Base-by-base conservation (phyloP, 768 basidiomycete genomes). In the Gymnopilus dilepis region DNA sequence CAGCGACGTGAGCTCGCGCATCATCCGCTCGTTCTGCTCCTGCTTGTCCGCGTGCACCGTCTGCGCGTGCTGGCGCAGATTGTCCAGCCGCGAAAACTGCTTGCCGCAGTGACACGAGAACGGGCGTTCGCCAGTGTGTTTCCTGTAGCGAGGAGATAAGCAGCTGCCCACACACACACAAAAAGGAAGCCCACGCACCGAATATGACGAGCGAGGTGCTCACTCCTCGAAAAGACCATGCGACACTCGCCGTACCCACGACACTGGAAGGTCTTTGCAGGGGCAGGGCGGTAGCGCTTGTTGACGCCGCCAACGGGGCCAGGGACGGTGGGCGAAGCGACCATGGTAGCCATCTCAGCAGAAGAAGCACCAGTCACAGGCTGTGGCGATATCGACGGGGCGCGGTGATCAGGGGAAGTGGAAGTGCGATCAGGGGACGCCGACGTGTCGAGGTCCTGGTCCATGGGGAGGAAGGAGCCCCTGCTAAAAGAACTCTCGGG, bases 91-190 rank as follows among this genome's bases (percentile, higher is more conserved):
- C 5, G 94, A 95, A 73, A 98, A 98, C 66, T 96, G 90, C 75
- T 97, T 96, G 12, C 88, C 85, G 79, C 97, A 99, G 73, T 98
- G 96, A 71, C 97, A 99, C 40, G 88, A 86, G 76, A 99, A 99
- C 17, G 97, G 97, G 19, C 95, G 88, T 73, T 98, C 97, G 63
- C 97, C 97, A 4, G 97, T 98, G 76, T 99, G 97, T 84, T 98
- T 98, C 67, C 96, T 98, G 77, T 17, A 52, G 63, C 60, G 61
- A 59, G 48, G 33, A 51, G 56, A 55, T 38, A 33, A 48, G 40
- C 19, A 47, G 28, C 2, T 58, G 50, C 65, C 26, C 38, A 59
- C 63, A 52, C 60, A 64, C 58, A 62, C 52, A 64, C 65, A 58
- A 61, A 60, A 47, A 61, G 41, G 33, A 28, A 37, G 42, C 50